Base-by-base conservation (phyloP, 1,284 basidiomycete genomes). In the Cutaneotrichosporon cyanovorans region DNA sequence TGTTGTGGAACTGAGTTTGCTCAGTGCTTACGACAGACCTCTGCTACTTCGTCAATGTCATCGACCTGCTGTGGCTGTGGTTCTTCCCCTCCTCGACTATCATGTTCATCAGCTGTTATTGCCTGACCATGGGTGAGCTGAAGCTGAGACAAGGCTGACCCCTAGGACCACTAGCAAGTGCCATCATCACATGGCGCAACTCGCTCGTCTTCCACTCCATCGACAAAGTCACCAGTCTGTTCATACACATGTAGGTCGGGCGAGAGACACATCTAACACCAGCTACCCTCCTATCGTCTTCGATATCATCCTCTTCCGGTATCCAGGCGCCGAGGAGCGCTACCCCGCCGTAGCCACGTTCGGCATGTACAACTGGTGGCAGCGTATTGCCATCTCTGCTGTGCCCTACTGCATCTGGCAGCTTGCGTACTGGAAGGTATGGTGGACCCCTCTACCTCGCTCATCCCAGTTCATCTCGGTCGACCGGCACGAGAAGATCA, bases 101-200 rank as follows among this genome's bases (percentile, higher is more conserved):
- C 1, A 75, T 92, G 15, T 91, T 90, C 67, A 79, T 88, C 45
- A 85, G 87, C 19, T 88, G 85, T 61, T 92, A 92, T 62, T 85
- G 85, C 57, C 76, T 92, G 23, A 87, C 87, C 1, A 81, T 91
- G 65, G 89, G 73, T 73, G 48, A 46, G 15, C n/a, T 31, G 32
- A 12, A 28, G 21, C 51, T 56, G 20, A 56, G 42, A 20, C 25
- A 12, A 12, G 25, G 12, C 25, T 28, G 25, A 28, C 25, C 8
- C 25, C 7, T 53, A 74, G 76, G 91, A 0, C 82, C 87, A 0
- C 78, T 96, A 30, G 92, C 88, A 0, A 89, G 85, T 54, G 88
- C 89, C 0, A 88, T 96, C 37, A 87, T 93, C 57, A 95, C 92
- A 3, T 96, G 91, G 91, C 78, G 92, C 51, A 96, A 96, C 64